These are phyloP conservation scores for Geum urbanum DNA, from an alignment of 306 rosid species.

Conservation along the genomic window DNA sequence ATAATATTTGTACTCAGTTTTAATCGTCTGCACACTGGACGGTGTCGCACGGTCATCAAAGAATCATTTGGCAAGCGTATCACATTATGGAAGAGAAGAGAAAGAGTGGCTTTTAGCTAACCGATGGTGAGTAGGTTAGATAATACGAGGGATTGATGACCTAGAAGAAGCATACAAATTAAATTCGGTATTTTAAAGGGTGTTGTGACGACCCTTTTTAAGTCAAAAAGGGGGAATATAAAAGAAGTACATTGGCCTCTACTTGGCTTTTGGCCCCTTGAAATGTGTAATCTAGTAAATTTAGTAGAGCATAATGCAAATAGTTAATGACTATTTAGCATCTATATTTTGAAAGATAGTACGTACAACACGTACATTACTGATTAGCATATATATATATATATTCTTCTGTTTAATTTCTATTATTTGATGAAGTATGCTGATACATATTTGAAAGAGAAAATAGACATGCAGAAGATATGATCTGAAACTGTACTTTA, in stretches of 20 bases:
- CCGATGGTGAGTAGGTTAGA: neutral
- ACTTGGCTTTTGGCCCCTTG: too few species aligned
- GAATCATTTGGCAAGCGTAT: neutral
- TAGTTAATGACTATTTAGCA: too few species aligned
- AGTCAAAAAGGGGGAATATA: neutral
- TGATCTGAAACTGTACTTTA: too few species aligned
- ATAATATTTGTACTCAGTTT: neutral
- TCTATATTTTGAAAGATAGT: too few species aligned
- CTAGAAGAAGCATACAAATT: neutral
- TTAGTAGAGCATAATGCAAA: too few species aligned
- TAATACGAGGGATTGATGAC: neutral
- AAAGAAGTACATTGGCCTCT: neutral
- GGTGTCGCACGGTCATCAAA: neutral
- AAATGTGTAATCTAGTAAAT: too few species aligned
- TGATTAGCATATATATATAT: too few species aligned
- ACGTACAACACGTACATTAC: too few species aligned
- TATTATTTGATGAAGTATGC: too few species aligned
- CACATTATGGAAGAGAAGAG: neutral
- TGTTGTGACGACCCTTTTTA: neutral
- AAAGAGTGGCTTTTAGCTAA: neutral
- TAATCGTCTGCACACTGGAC: neutral
- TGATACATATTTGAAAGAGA: too few species aligned
- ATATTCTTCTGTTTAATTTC: too few species aligned
- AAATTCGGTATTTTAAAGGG: neutral
- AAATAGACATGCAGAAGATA: too few species aligned